phyloP scores from a whole-genome alignment of 805 yeast genomes.

The Wickerhamiella allomyrinae region DNA sequence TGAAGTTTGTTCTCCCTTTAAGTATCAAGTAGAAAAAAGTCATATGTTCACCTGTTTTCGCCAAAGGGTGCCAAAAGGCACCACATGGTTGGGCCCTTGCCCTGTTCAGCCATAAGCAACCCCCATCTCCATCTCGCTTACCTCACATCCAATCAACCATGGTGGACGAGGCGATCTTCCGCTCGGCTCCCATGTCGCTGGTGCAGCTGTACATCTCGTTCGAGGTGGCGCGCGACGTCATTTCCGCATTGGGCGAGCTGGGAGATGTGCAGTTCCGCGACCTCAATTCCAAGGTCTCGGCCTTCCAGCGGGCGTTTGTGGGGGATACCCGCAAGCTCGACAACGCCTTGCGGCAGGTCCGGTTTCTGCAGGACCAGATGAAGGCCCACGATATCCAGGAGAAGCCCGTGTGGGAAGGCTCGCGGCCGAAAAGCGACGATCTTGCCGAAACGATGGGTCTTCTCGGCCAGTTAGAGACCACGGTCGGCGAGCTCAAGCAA shows the following conservation, averaged over 20 bases:
- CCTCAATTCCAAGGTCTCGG: constrained; percentile 60
- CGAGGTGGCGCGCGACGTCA: constrained; percentile 76
- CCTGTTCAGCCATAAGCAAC: too few species aligned
- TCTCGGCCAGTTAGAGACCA: constrained; percentile 54
- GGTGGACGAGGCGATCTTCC: constrained; percentile 25
- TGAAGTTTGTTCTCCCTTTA: too few species aligned
- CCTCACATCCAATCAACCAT: not conserved
- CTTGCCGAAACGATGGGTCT: constrained; percentile 58
- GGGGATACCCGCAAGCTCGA: constrained; percentile 73
- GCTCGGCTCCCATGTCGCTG: constrained; percentile 93
- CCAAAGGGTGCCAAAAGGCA: too few species aligned
- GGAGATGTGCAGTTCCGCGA: constrained; percentile 84
- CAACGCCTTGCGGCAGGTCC: constrained; percentile 74
- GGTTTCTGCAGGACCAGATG: constrained; percentile 27
- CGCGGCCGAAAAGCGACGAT: constrained; percentile 30
- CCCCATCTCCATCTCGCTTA: too few species aligned
- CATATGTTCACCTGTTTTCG: too few species aligned
- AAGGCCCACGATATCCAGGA: constrained; percentile 21
- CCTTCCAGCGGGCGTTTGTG: constrained; percentile 85
- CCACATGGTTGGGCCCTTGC: too few species aligned
- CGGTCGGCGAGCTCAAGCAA: constrained; percentile 56
- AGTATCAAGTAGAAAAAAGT: too few species aligned
- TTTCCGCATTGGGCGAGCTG: constrained; percentile 74
- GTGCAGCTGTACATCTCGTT: constrained; percentile 84
- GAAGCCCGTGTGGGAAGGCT: constrained; percentile 28